phyloP scores from a whole-genome alignment of 805 yeast genomes.

The Candida nitratophila region DNA sequence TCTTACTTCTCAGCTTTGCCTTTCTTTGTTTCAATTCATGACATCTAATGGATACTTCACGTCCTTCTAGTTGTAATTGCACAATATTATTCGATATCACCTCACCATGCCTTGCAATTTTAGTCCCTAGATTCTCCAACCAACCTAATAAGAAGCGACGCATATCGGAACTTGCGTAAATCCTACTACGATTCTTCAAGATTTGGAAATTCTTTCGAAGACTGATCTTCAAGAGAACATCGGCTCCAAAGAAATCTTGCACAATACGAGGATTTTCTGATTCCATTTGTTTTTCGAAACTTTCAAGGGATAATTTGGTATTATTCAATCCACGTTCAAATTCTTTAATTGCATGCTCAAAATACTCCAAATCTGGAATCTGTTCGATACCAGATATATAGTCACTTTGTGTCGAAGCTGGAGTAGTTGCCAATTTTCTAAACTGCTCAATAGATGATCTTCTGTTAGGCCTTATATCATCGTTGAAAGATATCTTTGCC shows the following conservation, averaged over 20 bases:
- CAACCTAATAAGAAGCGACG: background rate
- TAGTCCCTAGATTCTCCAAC: background rate
- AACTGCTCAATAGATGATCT: background rate
- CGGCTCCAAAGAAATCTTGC: constrained; percentile 23
- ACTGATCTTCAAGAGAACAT: constrained; percentile 16
- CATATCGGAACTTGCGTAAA: background rate
- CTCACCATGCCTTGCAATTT: background rate
- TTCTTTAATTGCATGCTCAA: constrained; percentile 23
- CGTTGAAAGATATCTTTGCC: constrained; percentile 25
- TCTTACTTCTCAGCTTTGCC: background rate
- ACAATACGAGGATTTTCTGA: constrained; percentile 25
- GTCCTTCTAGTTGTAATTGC: background rate
- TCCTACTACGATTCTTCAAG: constrained; percentile 14
- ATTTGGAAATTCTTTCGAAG: constrained; percentile 24
- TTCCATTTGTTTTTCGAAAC: constrained; percentile 21
- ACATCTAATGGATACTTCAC: background rate
- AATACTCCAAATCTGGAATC: constrained; percentile 22
- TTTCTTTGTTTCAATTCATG: background rate
- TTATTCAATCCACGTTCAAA: constrained; percentile 19
- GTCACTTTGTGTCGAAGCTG: constrained; percentile 11
- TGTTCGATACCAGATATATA: constrained; percentile 22
- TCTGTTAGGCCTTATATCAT: constrained; percentile 17
- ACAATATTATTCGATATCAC: background rate
- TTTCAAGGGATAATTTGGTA: constrained; percentile 18
- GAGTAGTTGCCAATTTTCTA: too few relatives aligned